Base-by-base conservation (phyloP, 495 filamentous ascomycete species). In the Penicillium lividum region DNA sequence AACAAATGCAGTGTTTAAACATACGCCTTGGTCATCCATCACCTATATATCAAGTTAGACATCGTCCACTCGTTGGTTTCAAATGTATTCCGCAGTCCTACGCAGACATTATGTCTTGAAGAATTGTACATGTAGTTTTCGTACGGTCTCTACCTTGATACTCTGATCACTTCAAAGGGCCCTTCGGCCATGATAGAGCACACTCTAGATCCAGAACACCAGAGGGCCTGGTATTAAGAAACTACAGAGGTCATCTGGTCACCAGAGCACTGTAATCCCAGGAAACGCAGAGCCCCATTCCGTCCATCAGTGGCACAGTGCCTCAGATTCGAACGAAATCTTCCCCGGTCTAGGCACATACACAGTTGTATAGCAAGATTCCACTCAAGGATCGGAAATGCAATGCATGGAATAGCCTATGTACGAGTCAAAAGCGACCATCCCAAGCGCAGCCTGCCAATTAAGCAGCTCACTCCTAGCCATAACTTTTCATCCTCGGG, bases 371-470 rank as follows among this genome's bases (percentile, higher is more conserved):
- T 28, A 34, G 45, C 44, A 56, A 61, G 49, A 63, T 33, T 65
- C 59, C 60, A 65, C 65, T 68, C 48, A 61, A 63, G 65, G 65
- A 63, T 68, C 59, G 65, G 65, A 68, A 69, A 69, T 65, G 61
- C 55, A 64, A 60, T 67, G 60, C 67, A 69, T 65, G 67, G 56
- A 66, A 64, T 57, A 67, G 67, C 65, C 67, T 68, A 69, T 69
- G 59, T 68, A 68, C 43, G 59, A 68, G 57, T 63, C 58, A 52
- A 68, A 67, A 68, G 57, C 55, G 58, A 68, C 57, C 51, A 51
- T 67, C 49, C 63, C 45, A 38, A 52, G 49, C 60, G 47, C 56
- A 58, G 53, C 38, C 59, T 52, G 52, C 49, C 36, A 47, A 54
- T 15, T 33, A 49, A 44, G 48, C 60, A 58, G 63, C 55, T 55